Conservation (phyloP, 1,284 basidiomycete species). For the Puccinia sorghi region DNA sequence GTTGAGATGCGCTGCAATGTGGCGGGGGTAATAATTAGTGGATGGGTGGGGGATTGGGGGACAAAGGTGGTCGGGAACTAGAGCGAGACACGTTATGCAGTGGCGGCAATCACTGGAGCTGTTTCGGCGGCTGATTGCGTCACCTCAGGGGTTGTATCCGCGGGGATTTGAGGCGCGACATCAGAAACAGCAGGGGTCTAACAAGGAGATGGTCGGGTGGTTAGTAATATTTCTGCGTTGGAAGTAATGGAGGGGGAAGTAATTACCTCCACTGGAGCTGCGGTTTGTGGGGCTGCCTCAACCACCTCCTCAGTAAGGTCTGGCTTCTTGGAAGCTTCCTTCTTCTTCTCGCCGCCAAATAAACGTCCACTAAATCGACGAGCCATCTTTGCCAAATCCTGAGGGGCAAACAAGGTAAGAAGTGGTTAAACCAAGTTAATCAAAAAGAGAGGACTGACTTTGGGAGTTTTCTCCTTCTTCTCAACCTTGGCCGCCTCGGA, state of each 20-base stretch:
- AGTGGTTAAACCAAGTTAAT: too few species aligned
- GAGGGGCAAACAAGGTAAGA: not conserved
- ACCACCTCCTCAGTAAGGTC: conserved; percentile 40
- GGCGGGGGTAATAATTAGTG: not conserved
- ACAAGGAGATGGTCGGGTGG: too few species aligned
- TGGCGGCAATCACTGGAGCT: conserved; percentile 39
- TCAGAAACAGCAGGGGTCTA: not conserved
- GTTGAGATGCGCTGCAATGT: not conserved
- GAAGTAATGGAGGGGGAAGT: too few species aligned
- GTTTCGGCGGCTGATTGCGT: conserved; percentile 12
- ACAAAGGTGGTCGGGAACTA: not conserved
- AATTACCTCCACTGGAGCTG: conserved; percentile 7
- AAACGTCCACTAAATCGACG: conserved; percentile 48
- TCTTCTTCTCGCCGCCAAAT: conserved; percentile 43
- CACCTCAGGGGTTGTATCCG: conserved; percentile 13
- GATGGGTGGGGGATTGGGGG: too few species aligned
- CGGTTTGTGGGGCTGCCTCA: not conserved
- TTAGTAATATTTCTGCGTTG: not conserved
- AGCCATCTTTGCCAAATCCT: conserved; percentile 47
- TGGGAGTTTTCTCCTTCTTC: conserved; percentile 47
- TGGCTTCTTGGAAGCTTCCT: conserved; percentile 28
- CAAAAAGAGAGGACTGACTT: conserved; percentile 17
- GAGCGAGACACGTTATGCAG: conserved; percentile 3
- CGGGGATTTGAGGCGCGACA: conserved; percentile 31
- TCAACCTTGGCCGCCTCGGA: conserved; percentile 8